Base-by-base conservation (phyloP, 2,329 filamentous ascomycete genomes). In the Alternaria conjuncta region DNA sequence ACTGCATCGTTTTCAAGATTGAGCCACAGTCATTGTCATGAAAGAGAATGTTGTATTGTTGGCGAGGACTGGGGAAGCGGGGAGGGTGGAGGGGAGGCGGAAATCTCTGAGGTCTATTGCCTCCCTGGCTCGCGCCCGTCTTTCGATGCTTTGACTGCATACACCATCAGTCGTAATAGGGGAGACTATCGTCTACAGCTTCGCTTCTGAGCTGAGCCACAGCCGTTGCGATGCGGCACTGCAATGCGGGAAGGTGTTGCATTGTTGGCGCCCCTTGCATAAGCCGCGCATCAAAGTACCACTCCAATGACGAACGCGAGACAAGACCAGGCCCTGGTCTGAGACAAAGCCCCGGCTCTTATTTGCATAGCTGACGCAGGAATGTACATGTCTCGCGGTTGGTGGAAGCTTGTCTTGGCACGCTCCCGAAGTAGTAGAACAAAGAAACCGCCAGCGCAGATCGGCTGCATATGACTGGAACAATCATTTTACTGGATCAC, bases 251-350 rank as follows among this genome's bases (percentile, higher is more conserved):
- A 41, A 41, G 36, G 36, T 41, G 30, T 53, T 63, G 68, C 73
- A 71, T 73, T 75, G 60, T 71, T 75, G 65, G 30, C 63, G 68
- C 68, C 73, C 78, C 78, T 80, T 80, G 75, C 78, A 41, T 41
- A 41, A 18, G 15, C 36, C 36, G 36, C 36, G n/a, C 36, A 18
- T 18, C n/a, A 41, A 41, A 41, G 36, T 41, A 36, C 32, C 32
- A 36, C 32, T n/a, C 36, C 36, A 41, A 41, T 41, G 32, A 18
- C 36, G 8, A 41, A 11, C 15, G 36, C 36, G 36, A 41, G 36
- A 41, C 36, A 41, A 18, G 36, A 18, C 36, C n/a, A 41, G 9
- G 15, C 36, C n/a, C 36, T 11, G 18, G 15, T 41, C 36, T 41
- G 36, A 41, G 36, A 41, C 36, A 41, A 41, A 41, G 36, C 36